These are phyloP conservation scores for Phascolomyces articulosus DNA, from an alignment of 371 early-diverging fungal species.

Conservation along the genomic window DNA sequence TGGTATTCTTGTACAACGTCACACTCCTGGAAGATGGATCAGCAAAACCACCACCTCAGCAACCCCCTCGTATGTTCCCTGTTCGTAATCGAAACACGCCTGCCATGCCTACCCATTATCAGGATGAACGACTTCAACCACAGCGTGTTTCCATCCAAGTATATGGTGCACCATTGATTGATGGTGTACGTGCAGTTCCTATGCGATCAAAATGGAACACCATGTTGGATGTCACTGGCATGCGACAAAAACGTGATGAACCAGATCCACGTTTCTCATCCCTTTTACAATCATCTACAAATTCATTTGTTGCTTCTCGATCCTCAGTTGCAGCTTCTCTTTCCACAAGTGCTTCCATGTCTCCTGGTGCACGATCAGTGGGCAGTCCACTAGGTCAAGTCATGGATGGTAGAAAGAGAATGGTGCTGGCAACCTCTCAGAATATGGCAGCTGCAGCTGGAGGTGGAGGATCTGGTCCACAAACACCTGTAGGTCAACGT, in stretches of 20 bases:
- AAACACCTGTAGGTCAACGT: conserved; percentile 3
- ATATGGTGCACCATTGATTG: conserved; percentile 56
- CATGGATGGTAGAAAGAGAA: conserved; percentile 29
- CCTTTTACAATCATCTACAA: conserved; percentile 14
- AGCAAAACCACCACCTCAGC: conserved; percentile 40
- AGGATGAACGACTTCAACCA: conserved; percentile 42
- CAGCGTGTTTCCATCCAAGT: conserved; percentile 67
- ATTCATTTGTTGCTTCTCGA: conserved; percentile 8
- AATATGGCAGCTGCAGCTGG: too few relatives aligned
- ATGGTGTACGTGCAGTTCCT: conserved; percentile 51
- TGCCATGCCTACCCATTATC: conserved; percentile 24
- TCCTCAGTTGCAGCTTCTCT: conserved; percentile 21
- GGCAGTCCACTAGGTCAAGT: conserved; percentile 41
- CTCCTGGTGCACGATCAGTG: conserved; percentile 45
- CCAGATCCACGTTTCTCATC: conserved; percentile 31
- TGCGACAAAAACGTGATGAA: conserved; percentile 52
- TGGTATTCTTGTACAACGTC: conserved; percentile 65
- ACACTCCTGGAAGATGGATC: conserved; percentile 62
- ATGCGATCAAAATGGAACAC: conserved; percentile 73
- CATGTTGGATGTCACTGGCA: conserved; percentile 62
- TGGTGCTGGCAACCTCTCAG: conserved; percentile 5
- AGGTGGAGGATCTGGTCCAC: conserved; percentile 4
- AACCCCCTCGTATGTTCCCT: conserved; percentile 40
- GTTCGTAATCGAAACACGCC: conserved; percentile 32
- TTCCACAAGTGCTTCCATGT: conserved; percentile 26